These are phyloP conservation scores for Magnaporthiopsis poae DNA, from an alignment of 2,329 filamentous ascomycete species.

Conservation along the genomic window DNA sequence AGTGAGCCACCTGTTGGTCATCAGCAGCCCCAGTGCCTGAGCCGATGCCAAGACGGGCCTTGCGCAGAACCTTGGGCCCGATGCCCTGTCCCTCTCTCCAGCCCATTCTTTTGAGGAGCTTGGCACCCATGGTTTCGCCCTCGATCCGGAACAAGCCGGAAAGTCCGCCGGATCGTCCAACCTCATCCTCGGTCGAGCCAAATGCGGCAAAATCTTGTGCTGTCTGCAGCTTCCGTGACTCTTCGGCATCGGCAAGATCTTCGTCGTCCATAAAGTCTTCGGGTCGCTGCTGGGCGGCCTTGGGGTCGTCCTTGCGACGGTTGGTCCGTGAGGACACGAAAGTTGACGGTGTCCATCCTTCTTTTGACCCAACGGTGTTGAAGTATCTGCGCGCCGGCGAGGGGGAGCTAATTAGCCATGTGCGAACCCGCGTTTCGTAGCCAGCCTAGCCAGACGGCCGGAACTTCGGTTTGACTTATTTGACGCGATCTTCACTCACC, in stretches of 20 bases:
- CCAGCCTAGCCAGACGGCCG: background rate
- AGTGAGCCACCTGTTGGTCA: constrained; percentile 41
- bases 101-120: constrained; percentile 81
- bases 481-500: constrained; percentile 45
- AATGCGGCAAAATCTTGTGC: constrained; percentile 64
- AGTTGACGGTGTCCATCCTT: constrained; percentile 87
- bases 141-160: constrained; percentile 62
- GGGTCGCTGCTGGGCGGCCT: constrained; percentile 47
- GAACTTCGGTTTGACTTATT: background rate
- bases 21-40: constrained; percentile 36
- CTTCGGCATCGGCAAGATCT: constrained; percentile 77
- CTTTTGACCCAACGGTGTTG: constrained; percentile 95
- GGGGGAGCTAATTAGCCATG: background rate
- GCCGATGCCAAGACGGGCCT: constrained; percentile 55
- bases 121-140: constrained; percentile 79
- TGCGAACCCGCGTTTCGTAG: background rate
- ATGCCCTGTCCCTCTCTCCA: constrained; percentile 93
- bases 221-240: constrained; percentile 65
- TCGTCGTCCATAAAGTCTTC: constrained; percentile 99
- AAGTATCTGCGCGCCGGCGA: constrained; percentile 59
- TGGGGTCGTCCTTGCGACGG: constrained; percentile 58
- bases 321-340: constrained; percentile 84
- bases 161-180: constrained; percentile 40
- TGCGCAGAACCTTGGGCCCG: constrained; percentile 71
- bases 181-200: constrained; percentile 53